Base-by-base conservation (phyloP, 768 basidiomycete species). In the Chalciporus piperatus region DNA sequence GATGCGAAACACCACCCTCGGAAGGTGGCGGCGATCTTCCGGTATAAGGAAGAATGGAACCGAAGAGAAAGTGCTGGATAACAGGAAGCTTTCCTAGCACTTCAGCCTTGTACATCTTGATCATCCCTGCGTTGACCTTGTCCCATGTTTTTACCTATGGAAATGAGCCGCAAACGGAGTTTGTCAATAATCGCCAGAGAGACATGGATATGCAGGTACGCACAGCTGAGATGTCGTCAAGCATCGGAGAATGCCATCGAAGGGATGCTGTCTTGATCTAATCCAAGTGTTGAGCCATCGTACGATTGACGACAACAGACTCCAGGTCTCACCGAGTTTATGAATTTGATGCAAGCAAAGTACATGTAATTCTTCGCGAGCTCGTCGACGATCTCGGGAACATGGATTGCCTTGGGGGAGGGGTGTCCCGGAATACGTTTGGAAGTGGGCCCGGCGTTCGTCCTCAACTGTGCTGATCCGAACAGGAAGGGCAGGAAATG, bases 181-280 rank as follows among this genome's bases (percentile, higher is more conserved):
- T 28, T 9, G 22, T 14, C 17, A 8, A 22, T 2, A 2, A 22
- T 22, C 22, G 4, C 22, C 22, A 22, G 22, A 22, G 22, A 22
- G 22, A 22, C 22, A 22, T 22, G 22, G 35, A 23, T 47, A 49
- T 1, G 6, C 11, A 7, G 4, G 9, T 8, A 61, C 76, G 38
- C 54, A 72, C 93, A 0, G 87, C 92, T 1, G 93, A 95, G 49
- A 98, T 98, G 63, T 98, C 96, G 67, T 98, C 92, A 7, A 99
- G 81, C 96, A 99, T 98, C 1, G 96, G 96, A 0, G 93, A 97
- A 72, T 99, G 96, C 96, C 96, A 99, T 46, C 93, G 80, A 1
- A 98, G 76, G 0, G 94, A 94, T 0, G 95, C 94, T 0, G 94
- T 92, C 67, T 98, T 98, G 58, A 98, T 92, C 91, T 95, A 55